These are phyloP conservation scores for Solanum clarkiae DNA, from an alignment of 257 asterid species.

Conservation along the genomic window DNA sequence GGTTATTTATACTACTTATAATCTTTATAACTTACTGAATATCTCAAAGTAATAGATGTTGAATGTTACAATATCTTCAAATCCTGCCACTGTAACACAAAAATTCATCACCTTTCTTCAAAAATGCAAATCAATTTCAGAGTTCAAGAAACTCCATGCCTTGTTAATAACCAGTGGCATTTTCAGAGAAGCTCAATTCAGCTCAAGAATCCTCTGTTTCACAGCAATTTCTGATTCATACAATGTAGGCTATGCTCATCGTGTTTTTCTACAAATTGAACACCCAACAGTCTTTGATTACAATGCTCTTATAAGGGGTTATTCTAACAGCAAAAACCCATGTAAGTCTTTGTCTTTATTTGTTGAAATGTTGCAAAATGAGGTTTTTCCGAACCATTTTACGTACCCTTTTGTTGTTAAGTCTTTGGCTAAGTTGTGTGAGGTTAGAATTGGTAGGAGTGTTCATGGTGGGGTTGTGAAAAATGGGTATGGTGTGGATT, in stretches of 20 bases:
- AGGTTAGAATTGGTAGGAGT: conserved; percentile 23
- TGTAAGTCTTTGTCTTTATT: conserved; percentile 21
- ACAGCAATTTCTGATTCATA: conserved; percentile 13
- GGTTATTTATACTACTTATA: no score
- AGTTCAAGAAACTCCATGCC: conserved; percentile 49
- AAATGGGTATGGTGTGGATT: conserved; percentile 32
- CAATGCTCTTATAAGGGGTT: conserved; percentile 50
- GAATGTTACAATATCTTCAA: neutral
- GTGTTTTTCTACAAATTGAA: conserved; percentile 28
- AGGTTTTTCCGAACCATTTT: conserved; percentile 33
- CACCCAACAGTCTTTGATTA: conserved; percentile 36
- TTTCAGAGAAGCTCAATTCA: conserved; percentile 23
- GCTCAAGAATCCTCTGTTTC: conserved; percentile 35
- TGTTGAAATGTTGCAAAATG: conserved; percentile 25
- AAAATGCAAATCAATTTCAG: conserved; percentile 30
- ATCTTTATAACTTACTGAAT: no score
- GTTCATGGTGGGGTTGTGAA: conserved; percentile 32
- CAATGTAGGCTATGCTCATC: conserved; percentile 34
- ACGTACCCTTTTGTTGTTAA: conserved; percentile 64
- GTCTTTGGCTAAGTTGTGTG: conserved; percentile 40
- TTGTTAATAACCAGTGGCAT: conserved; percentile 35
- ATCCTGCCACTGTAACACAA: neutral
- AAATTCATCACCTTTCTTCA: conserved; percentile 15
- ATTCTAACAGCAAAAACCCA: conserved; percentile 36
- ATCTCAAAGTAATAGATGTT: neutral